Conservation (phyloP, 495 filamentous ascomycete species). For the Chaetomidium leptoderma region DNA sequence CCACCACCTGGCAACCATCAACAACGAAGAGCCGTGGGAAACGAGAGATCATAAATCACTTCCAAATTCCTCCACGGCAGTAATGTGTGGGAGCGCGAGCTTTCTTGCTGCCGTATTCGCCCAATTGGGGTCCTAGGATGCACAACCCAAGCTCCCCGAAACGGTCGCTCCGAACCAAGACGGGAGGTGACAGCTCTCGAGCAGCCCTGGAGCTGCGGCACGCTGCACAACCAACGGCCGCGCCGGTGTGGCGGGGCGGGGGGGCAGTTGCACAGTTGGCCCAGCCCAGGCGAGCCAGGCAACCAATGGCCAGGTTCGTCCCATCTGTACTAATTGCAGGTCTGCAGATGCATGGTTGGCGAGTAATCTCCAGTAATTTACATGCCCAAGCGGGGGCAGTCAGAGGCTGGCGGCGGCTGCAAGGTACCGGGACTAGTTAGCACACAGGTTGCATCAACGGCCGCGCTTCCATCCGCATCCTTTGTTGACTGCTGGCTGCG, state of each 20-base stretch:
- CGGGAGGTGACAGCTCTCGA: neutral
- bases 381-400: neutral
- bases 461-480: neutral
- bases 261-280: neutral
- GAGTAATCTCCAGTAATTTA: slow-evolving; percentile 2
- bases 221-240: neutral
- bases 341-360: neutral
- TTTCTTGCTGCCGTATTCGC: neutral
- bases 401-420: slow-evolving; percentile 10
- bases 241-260: slow-evolving; percentile 5
- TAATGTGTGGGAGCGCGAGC: no score
- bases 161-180: neutral
- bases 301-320: neutral
- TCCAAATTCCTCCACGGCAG: neutral
- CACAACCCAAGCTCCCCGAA: neutral
- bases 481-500: slow-evolving; percentile 12
- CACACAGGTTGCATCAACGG: neutral
- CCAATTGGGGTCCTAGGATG: no score
- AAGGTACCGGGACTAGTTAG: slow-evolving; percentile 19
- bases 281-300: no score
- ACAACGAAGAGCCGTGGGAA: neutral
- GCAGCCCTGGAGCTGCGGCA: no score
- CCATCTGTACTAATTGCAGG: slow-evolving; percentile 5
- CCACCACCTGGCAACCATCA: slow-evolving; percentile 6
- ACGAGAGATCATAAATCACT: neutral